A percentile compares a stretch with the other conserved stretches of the same genome.
phyloP scores from a whole-genome alignment of 495 filamentous ascomycete genomes.

The Hyaloscypha finlandica region DNA sequence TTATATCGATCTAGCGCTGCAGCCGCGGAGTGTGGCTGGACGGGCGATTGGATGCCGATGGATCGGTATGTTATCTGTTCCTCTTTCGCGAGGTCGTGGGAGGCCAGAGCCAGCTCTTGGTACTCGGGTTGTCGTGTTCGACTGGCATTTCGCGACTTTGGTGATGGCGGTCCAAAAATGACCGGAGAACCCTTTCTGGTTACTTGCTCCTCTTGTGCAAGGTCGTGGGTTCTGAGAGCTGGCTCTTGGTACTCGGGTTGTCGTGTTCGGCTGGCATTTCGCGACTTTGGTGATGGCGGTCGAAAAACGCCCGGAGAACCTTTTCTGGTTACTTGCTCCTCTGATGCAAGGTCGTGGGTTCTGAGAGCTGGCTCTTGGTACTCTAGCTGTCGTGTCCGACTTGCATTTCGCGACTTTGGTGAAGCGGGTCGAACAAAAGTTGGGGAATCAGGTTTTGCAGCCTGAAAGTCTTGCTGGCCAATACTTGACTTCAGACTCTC shows the following conservation, averaged over 20 bases:
- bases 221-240: not conserved
- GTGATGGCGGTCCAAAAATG: not conserved
- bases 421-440: constrained; percentile 5
- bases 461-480: not conserved
- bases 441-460: not conserved
- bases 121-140: too few species aligned
- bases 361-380: constrained; percentile 5
- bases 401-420: constrained; percentile 21
- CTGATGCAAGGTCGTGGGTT: not conserved
- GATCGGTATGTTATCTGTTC: too few species aligned
- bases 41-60: too few species aligned
- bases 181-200: too few species aligned
- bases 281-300: constrained; percentile 18
- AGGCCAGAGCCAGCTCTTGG: too few species aligned
- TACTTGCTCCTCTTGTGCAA: not conserved
- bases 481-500: constrained; percentile 16
- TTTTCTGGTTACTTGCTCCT: not conserved
- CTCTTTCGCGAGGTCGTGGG: too few species aligned
- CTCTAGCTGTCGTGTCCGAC: constrained; percentile 8
- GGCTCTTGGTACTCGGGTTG: not conserved
- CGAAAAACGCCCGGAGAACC: not conserved
- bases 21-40: not conserved
- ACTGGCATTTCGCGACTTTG: not conserved
- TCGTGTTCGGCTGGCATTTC: constrained; percentile 18
- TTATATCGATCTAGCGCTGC: not conserved